Evolutionary conservation across 78 protist genomes (phyloP).

Genomic region (Polysphondylium violaceum): DNA sequence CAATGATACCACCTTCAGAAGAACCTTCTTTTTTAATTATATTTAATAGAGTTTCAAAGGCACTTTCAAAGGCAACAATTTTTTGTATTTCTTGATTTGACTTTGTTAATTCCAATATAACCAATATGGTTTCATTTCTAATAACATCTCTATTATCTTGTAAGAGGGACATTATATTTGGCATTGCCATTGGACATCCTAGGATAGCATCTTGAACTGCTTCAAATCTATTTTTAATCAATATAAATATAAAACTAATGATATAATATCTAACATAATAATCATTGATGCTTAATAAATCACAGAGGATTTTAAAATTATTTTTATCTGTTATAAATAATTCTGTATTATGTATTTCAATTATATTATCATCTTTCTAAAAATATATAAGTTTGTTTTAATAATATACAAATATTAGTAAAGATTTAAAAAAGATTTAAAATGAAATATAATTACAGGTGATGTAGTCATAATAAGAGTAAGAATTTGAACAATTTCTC

Average conservation of each 20-base stretch:
- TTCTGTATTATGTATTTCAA: constrained; percentile 79
- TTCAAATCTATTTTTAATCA: constrained; percentile 57
- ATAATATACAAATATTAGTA: neutral
- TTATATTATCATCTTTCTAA: constrained; percentile 77
- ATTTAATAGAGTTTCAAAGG: constrained; percentile 50
- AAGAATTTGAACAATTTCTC: constrained; percentile 40
- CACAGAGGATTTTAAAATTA: constrained; percentile 21
- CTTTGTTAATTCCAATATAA: constrained; percentile 42
- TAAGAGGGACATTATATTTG: constrained; percentile 58
- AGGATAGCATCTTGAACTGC: constrained; percentile 68
- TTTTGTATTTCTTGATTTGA: constrained; percentile 83
- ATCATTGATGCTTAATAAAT: constrained; percentile 25
- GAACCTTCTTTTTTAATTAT: constrained; percentile 71
- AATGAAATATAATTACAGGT: constrained; percentile 34
- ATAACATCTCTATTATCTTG: constrained; percentile 65
- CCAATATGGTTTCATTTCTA: constrained; percentile 65
- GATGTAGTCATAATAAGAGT: constrained; percentile 28
- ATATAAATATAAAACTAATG: constrained; percentile 21
- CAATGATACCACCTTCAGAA: constrained; percentile 81
- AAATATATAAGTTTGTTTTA: neutral
- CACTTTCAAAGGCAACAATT: constrained; percentile 82
- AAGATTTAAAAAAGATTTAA: neutral
- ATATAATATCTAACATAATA: constrained; percentile 57
- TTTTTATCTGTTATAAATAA: constrained; percentile 43
- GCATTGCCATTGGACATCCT: constrained; percentile 66